Evolutionary conservation across 2,329 filamentous ascomycete species (phyloP), one percentile per base, ranked within the genome.

Genomic region (Scytalidium lignicola): DNA sequence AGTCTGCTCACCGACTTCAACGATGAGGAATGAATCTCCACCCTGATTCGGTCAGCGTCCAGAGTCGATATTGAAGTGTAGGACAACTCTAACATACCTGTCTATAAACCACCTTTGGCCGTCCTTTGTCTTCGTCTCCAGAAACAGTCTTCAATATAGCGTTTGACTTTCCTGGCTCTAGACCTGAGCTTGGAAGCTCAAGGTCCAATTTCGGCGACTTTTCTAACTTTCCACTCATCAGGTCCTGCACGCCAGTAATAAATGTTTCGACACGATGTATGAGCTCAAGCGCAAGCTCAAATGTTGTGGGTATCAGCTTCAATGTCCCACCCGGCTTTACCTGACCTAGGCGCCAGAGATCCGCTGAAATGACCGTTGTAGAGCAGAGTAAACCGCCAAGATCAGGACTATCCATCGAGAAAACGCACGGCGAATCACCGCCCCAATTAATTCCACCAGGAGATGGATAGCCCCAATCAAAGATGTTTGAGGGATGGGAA

Each of bases 341-440:
- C 58, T 85, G 80, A 0, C 81, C 81, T 10, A 85, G 58, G 56
- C 82, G 80, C 79, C 79, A 83, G 57, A 75, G 71, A 45, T 83
- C 79, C 1, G 73, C 79, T 50, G 73, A 74, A 23, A 80, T 70
- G 12, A 82, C 69, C 0, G 79, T 83, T 2, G 74, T 73, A 12
- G 70, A 74, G 26, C 73, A 78, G 0, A 81, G 70, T 51, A 84
- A 82, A 0, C 80, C 80, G 6, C 81, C 80, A 50, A 83, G 74
- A 54, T 82, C 79, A 0, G 80, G 81, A 45, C 73, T 73, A 57
- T 84, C 80, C 4, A 76, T 68, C 0, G 78, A 73, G 44, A 84
- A 81, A 17, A 84, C 74, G n/a, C 76, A 77, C 2, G 78, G 74
- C 29, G 79, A 76, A 50, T 83, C 79, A 3, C 80, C 80, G 0